phyloP scores from a whole-genome alignment of 257 asterid species.

The Jaltomata sinuosa region DNA sequence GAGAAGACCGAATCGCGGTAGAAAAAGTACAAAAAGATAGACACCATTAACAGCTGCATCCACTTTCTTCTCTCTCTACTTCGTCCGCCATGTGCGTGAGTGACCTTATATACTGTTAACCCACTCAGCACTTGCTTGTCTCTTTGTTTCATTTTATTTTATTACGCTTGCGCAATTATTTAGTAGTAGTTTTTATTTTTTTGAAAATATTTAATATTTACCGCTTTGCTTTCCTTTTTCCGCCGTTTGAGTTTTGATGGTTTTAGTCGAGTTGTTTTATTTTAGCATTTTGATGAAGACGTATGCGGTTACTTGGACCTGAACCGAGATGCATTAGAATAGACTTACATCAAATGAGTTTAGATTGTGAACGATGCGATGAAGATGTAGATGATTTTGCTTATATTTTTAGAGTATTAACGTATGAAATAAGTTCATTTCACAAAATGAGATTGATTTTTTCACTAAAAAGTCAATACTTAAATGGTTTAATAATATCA shows the following conservation, averaged over 20 bases:
- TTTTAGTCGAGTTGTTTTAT: not conserved
- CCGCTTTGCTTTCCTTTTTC: not conserved
- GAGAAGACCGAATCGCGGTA: conserved; percentile 22
- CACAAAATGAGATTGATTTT: too few relatives aligned
- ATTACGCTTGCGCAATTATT: not conserved
- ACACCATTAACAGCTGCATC: conserved; percentile 13
- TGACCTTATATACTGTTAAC: not conserved
- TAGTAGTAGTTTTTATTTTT: too few relatives aligned
- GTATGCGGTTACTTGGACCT: not conserved
- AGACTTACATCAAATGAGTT: too few relatives aligned
- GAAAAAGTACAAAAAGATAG: conserved; percentile 17
- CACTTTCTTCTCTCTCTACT: conserved; percentile 13
- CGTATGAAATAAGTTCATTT: too few relatives aligned
- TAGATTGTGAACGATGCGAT: too few relatives aligned
- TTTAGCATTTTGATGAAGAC: not conserved
- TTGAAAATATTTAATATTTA: not conserved
- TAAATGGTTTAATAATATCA: not conserved
- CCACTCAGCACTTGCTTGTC: not conserved
- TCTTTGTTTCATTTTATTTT: not conserved
- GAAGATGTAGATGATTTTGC: too few relatives aligned
- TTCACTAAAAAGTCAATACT: too few relatives aligned
- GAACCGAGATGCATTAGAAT: not conserved
- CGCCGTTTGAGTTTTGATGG: not conserved
- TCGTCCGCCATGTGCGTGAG: conserved; percentile 21
- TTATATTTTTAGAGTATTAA: too few relatives aligned